phyloP scores from a whole-genome alignment of 108 stramenopile species.

The Mediolabrus comicus region DNA sequence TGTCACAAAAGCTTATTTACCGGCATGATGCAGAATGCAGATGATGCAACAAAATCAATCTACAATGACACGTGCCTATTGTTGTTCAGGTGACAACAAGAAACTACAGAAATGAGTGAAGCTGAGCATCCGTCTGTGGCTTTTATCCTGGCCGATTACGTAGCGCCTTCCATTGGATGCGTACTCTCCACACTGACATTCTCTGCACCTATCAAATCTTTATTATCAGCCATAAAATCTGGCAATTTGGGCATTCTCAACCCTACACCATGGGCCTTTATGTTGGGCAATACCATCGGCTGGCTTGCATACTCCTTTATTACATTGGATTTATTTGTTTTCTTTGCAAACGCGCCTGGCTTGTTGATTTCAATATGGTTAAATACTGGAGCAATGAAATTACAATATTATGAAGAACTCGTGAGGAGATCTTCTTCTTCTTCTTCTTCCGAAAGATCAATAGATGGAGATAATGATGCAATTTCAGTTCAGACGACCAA shows the following conservation, averaged over 20 bases:
- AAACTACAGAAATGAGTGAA: no score
- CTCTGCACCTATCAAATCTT: slow-evolving; percentile 55
- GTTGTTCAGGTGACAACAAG: no score
- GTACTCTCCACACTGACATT: slow-evolving; percentile 67
- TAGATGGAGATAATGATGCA: slow-evolving; percentile 2
- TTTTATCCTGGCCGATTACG: background rate
- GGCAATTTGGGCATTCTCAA: slow-evolving; percentile 67
- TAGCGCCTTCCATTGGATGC: slow-evolving; percentile 28
- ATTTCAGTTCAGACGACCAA: background rate
- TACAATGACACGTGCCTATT: no score
- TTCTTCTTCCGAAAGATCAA: background rate
- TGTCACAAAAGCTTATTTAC: no score
- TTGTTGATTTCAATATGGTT: slow-evolving; percentile 61
- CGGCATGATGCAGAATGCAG: no score
- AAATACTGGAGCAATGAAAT: slow-evolving; percentile 69
- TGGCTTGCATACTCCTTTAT: slow-evolving; percentile 64
- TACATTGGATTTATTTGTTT: slow-evolving; percentile 62
- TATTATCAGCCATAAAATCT: slow-evolving; percentile 36
- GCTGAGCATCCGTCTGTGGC: background rate
- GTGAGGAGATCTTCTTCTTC: slow-evolving; percentile 15
- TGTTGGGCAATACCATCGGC: slow-evolving; percentile 65
- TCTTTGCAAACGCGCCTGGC: slow-evolving; percentile 65
- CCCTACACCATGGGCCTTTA: slow-evolving; percentile 82
- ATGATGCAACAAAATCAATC: no score
- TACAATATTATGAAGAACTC: slow-evolving; percentile 57